Conservation (phyloP, 2,329 filamentous ascomycete species). For the Catunica adiposa region DNA sequence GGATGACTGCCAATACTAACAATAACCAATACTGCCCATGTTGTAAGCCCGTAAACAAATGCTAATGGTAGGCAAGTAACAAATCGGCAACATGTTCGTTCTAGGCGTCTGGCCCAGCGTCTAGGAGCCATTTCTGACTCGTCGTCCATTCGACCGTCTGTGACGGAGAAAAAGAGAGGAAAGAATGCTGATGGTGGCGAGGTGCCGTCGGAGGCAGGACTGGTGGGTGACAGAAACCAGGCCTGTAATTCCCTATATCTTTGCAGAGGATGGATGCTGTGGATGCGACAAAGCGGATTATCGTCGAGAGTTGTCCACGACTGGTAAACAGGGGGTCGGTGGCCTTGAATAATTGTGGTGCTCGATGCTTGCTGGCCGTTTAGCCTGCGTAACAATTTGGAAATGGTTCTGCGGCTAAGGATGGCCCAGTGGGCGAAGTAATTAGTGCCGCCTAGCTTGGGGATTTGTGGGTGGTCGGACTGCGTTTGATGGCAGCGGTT, state of each 20-base stretch:
- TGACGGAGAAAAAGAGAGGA: conserved; percentile 18
- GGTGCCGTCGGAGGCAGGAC: neutral
- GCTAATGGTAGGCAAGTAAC: conserved; percentile 71
- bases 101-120: conserved; percentile 51
- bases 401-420: neutral
- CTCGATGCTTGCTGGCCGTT: neutral
- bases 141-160: conserved; percentile 16
- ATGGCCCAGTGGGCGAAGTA: neutral
- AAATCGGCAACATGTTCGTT: conserved; percentile 68
- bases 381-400: no score
- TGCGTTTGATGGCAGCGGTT: no score
- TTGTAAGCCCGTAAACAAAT: conserved; percentile 81
- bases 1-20: conserved; percentile 50
- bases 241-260: neutral
- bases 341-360: neutral
- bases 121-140: conserved; percentile 31
- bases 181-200: neutral
- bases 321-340: neutral
- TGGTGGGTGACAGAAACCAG: neutral
- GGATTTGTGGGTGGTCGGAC: neutral
- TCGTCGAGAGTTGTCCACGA: neutral
- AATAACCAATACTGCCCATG: conserved; percentile 85
- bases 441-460: neutral
- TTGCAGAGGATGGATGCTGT: neutral
- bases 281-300: neutral